Evolutionary conservation across 495 filamentous ascomycete genomes (phyloP).

Genomic region (Bathelium albidoporum): DNA sequence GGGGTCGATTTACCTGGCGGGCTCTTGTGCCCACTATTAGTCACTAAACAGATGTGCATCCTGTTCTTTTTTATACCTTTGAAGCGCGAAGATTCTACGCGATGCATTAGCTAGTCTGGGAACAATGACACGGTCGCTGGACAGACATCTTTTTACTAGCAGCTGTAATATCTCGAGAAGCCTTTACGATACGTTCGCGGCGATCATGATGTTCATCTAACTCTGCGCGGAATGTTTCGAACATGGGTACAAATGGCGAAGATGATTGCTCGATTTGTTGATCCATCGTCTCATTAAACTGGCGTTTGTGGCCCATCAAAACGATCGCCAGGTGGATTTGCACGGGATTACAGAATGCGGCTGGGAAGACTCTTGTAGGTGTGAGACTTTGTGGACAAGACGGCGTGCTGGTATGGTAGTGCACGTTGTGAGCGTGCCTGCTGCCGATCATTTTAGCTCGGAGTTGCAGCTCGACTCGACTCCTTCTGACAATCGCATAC

Average conservation of each 20-base stretch:
- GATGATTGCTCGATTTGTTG: conserved; percentile 8
- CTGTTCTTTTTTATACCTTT: conserved; percentile 50
- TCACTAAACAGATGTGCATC: background rate
- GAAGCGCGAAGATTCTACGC: conserved; percentile 78
- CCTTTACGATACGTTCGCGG: conserved; percentile 79
- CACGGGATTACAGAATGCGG: no score
- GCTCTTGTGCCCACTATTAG: conserved; percentile 38
- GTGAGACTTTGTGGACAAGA: no score
- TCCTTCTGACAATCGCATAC: no score
- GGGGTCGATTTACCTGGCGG: conserved; percentile 48
- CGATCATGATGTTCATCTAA: conserved; percentile 92
- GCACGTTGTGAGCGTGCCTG: background rate
- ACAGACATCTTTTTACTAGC: conserved; percentile 92
- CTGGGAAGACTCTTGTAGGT: no score
- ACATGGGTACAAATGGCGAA: conserved; percentile 58
- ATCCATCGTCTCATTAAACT: conserved; percentile 17
- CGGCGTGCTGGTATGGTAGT: background rate
- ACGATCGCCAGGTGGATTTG: background rate
- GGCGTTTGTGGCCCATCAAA: conserved; percentile 22
- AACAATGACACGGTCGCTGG: background rate
- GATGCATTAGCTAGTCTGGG: conserved; percentile 6
- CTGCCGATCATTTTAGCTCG: background rate
- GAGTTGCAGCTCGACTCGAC: no score
- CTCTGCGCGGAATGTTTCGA: conserved; percentile 73
- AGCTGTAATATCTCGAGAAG: conserved; percentile 80